Evolutionary conservation across 192 early-diverging fungal genomes (phyloP), one percentile per base, ranked within the genome.

Genomic region (Entophlyctis helioformis): DNA sequence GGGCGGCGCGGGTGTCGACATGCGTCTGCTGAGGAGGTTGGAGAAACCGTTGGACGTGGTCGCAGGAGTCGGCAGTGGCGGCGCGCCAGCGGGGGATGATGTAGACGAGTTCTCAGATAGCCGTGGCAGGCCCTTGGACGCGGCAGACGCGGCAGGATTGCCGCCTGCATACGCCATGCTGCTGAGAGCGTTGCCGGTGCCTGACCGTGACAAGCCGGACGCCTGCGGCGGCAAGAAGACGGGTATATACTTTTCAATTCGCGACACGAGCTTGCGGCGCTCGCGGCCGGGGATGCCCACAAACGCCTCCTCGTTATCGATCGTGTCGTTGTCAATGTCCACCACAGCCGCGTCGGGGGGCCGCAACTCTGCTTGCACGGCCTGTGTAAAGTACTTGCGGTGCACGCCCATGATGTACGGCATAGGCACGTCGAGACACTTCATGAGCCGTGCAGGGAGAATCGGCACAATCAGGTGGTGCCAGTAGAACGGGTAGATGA

Each of bases 381-480:
- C 65, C 13, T 64, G 36, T 11, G 27, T 25, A 50, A 56, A 68
- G 34, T 67, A 65, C 1, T 74, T 65, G 32, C 76, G 62, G 34
- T 80, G 63, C 19, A 85, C 71, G 11, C 85, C 85, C 34, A 86
- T 67, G 13, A 87, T 83, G 36, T 79, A 87, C 11, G 85, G 85
- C 36, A 87, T 80, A 19, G 85, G 82, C 13, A 81, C 85, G 52
- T 84, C 69, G 9, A 83, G 56, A 39, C 67, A 68, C 39, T 60
- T 73, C 63, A 86, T 52, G 8, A 86, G 50, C 22, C 65, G 53
- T 20, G 61, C 66, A 0, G 85, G 85, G 3, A 87, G 55, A 13
- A 87, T 64, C 10, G 85, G 85, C 21, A 87, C 83, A 28, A 80
- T 74, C 3, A 86, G 81, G 36, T 81, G 78, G 48, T 82, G 84